A percentile compares a stretch with the other conserved stretches of the same genome.
Evolutionary conservation across 1,139 yeast species (phyloP).

Genomic region (Pichia sp.): DNA sequence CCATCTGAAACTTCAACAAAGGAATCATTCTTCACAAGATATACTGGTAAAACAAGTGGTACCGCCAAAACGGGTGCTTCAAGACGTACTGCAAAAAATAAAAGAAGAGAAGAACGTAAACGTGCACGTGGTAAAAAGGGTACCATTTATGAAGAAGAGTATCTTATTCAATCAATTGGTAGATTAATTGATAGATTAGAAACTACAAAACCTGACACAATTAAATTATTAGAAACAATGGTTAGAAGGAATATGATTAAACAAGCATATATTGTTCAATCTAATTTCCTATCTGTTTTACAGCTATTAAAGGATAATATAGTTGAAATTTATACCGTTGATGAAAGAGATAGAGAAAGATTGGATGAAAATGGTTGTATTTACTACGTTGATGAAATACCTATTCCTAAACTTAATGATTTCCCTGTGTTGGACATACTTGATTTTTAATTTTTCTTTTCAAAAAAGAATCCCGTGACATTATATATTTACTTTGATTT

Average conservation of each 20-base stretch:
- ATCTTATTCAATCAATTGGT: constrained; percentile 79
- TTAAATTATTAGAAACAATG: constrained; percentile 66
- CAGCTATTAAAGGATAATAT: constrained; percentile 51
- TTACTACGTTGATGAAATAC: constrained; percentile 67
- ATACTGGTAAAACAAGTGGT: constrained; percentile 92
- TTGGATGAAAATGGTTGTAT: constrained; percentile 83
- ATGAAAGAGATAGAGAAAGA: constrained; percentile 82
- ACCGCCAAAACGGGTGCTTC: constrained; percentile 97
- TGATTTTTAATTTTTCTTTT: constrained; percentile 35
- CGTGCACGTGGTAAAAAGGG: constrained; percentile 96
- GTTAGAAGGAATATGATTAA: constrained; percentile 65
- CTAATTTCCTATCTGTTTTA: constrained; percentile 54
- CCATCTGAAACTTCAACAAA: constrained; percentile 91
- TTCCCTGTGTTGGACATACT: constrained; percentile 53
- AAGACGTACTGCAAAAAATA: constrained; percentile 82
- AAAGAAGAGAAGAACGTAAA: constrained; percentile 92
- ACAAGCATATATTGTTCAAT: constrained; percentile 80
- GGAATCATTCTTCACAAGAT: constrained; percentile 88
- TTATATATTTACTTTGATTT: neutral
- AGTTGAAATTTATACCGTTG: constrained; percentile 69
- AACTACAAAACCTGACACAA: constrained; percentile 69
- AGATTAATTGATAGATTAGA: constrained; percentile 79
- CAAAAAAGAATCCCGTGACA: neutral
- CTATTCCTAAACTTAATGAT: constrained; percentile 53
- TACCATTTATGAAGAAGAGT: constrained; percentile 94